Base-by-base conservation (phyloP, 768 basidiomycete species). In the Hygrophorus pudorinus region DNA sequence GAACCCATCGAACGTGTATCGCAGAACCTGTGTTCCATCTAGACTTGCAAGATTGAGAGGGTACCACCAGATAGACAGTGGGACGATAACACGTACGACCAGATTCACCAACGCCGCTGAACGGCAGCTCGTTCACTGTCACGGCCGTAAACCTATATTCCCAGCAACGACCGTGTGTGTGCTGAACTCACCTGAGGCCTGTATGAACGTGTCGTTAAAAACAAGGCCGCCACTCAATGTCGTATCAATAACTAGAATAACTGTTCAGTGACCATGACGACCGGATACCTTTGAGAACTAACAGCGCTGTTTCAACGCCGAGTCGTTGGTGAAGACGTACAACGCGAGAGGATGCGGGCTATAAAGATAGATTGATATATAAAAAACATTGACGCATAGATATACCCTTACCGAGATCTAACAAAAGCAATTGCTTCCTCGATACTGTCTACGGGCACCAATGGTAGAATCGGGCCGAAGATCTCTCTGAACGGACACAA, bases 401-500 rank as follows among this genome's bases (percentile, higher is more conserved):
- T 6, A 32, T 13, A 13, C 6, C 44, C 68, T 13, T 40, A 80
- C 81, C 70, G 65, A 2, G 61, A 57, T 37, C 72, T 73, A 34
- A 85, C 58, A 51, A 76, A 76, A 1, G 66, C 64, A 30, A 83
- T 63, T 0, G 77, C 82, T 14, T 75, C 73, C 2, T 76, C 67
- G 5, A 81, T 42, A 42, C 58, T 63, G 27, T 78, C 72, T 0
- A 86, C 70, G 0, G 75, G 63, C 10, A 85, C 52, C 36, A 88
- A 66, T 0, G 84, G 76, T 5, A 87, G 53, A 17, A 87, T 57
- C 0, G 85, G 85, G 0, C 82, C 85, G 50, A 88, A 88, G 2
- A 85, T 56, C 56, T 87, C 85, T 48, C 83, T 85, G 50, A 4
- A 40, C 5, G 13, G 21, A 27, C 14, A 37, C 16, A 5, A 14